Conservation (phyloP, 805 yeast genomes). For the Myxozyma vanderwaltii region DNA sequence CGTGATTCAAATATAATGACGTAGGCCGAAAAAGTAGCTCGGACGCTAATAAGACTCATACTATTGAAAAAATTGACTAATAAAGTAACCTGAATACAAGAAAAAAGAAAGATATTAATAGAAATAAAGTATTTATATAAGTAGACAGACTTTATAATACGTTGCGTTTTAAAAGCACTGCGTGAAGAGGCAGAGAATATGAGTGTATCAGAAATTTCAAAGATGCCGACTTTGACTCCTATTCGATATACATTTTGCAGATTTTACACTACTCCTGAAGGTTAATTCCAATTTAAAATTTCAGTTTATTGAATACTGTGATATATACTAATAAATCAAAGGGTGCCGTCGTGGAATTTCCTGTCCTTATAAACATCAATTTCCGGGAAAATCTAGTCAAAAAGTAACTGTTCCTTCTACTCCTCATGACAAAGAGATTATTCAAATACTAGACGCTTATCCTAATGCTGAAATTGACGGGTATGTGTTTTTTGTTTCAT, state of each 20-base stretch:
- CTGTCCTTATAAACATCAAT: conserved; percentile 18
- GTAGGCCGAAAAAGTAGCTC: neutral
- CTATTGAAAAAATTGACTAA: too few species aligned
- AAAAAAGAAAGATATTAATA: neutral
- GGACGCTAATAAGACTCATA: neutral
- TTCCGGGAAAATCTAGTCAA: neutral
- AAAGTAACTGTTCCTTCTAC: neutral
- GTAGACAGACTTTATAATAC: too few species aligned
- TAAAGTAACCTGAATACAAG: too few species aligned
- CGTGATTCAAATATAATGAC: neutral
- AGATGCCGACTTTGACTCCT: conserved; percentile 4
- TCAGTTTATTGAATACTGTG: too few species aligned
- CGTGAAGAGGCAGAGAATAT: too few species aligned
- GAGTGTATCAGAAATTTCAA: too few species aligned
- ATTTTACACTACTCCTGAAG: conserved; percentile 12
- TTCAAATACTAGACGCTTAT: neutral
- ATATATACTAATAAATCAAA: too few species aligned
- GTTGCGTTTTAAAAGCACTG: too few species aligned
- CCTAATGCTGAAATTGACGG: conserved; percentile 19
- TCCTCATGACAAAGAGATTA: conserved; percentile 15
- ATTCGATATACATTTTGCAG: conserved; percentile 14
- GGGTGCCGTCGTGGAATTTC: conserved; percentile 21
- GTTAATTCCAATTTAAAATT: neutral
- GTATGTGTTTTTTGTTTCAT: neutral
- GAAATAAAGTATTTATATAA: too few species aligned